Evolutionary conservation across 2,329 filamentous ascomycete species (phyloP).

Genomic region (Neonectria sp.): DNA sequence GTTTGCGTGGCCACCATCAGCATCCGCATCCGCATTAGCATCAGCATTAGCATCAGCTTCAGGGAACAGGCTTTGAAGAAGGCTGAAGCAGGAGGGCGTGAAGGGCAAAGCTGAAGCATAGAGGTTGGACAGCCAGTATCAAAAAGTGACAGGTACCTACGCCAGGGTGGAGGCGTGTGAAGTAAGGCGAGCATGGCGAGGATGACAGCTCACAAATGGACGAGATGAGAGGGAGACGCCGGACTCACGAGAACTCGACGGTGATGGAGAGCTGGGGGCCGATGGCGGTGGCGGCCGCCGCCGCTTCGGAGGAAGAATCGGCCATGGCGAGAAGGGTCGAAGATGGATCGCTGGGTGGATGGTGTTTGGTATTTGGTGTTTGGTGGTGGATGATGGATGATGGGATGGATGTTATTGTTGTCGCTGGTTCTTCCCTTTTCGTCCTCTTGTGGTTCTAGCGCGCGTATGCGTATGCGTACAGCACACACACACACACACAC

Average conservation of each 20-base stretch:
- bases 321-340: constrained; percentile 36
- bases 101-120: background rate
- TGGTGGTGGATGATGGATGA: constrained; percentile 3
- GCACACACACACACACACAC: background rate
- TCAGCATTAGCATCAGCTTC: constrained; percentile 1
- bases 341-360: constrained; percentile 4
- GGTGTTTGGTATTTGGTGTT: constrained; percentile 9
- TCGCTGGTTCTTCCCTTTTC: constrained; percentile 13
- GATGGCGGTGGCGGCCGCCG: constrained; percentile 15
- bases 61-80: constrained; percentile 23
- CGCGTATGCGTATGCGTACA: background rate
- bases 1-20: constrained; percentile 12
- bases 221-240: constrained; percentile 31
- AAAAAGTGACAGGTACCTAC: constrained; percentile 12
- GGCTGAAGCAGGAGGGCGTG: constrained; percentile 11
- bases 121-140: background rate
- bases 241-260: constrained; percentile 77
- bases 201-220: constrained; percentile 45
- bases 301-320: constrained; percentile 32
- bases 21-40: constrained; percentile 12
- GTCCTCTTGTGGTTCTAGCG: background rate
- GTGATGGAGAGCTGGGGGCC: constrained; percentile 68
- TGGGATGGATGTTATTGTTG: constrained; percentile 16
- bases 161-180: constrained; percentile 20
- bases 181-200: constrained; percentile 32